phyloP scores from a whole-genome alignment of 1,284 basidiomycete species.

The Phaffia rhodozyma region DNA sequence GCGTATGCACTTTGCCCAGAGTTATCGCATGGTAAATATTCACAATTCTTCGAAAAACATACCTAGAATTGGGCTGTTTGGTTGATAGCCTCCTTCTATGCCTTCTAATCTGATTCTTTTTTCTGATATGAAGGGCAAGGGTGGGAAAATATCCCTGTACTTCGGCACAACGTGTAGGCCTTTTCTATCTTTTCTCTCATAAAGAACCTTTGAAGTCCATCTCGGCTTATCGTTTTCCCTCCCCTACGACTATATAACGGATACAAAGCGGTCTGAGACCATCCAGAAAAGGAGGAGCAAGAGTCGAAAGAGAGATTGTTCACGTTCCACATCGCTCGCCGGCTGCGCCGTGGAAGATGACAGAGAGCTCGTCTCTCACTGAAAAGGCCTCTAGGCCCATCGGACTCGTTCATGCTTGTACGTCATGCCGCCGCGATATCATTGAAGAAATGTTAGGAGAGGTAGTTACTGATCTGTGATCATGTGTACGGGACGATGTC shows the following conservation, averaged over 20 bases:
- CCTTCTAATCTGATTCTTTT: too few species aligned
- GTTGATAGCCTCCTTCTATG: neutral
- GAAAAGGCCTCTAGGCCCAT: neutral
- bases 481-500: neutral
- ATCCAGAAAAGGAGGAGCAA: constrained; percentile 10
- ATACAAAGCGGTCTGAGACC: constrained; percentile 6
- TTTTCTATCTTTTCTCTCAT: too few species aligned
- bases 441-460: neutral
- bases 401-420: constrained; percentile 9
- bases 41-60: neutral
- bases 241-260: too few species aligned
- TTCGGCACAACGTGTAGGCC: constrained; percentile 6
- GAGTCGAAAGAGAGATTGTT: constrained; percentile 7
- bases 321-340: neutral
- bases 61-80: neutral
- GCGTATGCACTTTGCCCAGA: constrained; percentile 13
- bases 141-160: constrained; percentile 9
- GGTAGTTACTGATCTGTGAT: neutral
- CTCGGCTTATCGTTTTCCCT: too few species aligned
- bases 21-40: neutral
- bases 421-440: neutral
- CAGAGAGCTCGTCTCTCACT: neutral
- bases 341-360: neutral
- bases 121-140: neutral
- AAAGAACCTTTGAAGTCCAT: too few species aligned